Conservation (phyloP, 306 rosid species). For the Albizia julibrissin region DNA sequence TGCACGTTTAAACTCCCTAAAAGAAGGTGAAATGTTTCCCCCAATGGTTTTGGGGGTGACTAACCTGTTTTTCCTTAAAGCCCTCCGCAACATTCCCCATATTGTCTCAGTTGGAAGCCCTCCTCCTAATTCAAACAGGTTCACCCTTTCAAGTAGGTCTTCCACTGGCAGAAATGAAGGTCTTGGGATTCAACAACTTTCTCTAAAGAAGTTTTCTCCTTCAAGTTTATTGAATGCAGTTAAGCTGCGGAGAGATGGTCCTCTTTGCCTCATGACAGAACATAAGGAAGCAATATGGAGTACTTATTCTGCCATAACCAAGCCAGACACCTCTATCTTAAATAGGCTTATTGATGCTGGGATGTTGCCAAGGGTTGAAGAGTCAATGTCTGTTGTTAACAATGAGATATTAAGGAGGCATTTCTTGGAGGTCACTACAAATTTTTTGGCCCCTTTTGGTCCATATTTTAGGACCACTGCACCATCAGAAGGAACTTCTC, state of each 20-base stretch:
- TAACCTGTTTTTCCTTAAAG: constrained; percentile 89
- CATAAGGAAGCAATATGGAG: constrained; percentile 98
- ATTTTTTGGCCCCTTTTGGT: constrained; percentile 93
- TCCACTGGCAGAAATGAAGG: constrained; percentile 68
- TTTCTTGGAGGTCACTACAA: constrained; percentile 91
- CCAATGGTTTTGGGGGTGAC: constrained; percentile 89
- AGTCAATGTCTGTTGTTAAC: constrained; percentile 96
- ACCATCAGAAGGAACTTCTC: constrained; percentile 88
- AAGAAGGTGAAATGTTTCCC: constrained; percentile 74
- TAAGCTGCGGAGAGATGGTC: constrained; percentile 89
- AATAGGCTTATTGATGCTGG: constrained; percentile 96
- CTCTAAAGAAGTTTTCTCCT: constrained; percentile 79
- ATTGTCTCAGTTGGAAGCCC: constrained; percentile 93
- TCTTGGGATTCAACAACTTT: constrained; percentile 75
- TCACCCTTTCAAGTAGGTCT: constrained; percentile 49
- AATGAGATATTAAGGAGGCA: constrained; percentile 91
- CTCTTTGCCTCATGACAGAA: constrained; percentile 95
- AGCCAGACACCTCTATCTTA: constrained; percentile 87
- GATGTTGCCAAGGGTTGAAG: constrained; percentile 84
- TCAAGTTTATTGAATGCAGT: constrained; percentile 75
- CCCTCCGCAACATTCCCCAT: constrained; percentile 74
- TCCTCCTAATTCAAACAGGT: constrained; percentile 56
- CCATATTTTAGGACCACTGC: constrained; percentile 78
- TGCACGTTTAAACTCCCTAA: constrained; percentile 70
- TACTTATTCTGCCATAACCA: constrained; percentile 73